Conservation (phyloP, 768 basidiomycete genomes). For the Lactarius pseudohatsudake region DNA sequence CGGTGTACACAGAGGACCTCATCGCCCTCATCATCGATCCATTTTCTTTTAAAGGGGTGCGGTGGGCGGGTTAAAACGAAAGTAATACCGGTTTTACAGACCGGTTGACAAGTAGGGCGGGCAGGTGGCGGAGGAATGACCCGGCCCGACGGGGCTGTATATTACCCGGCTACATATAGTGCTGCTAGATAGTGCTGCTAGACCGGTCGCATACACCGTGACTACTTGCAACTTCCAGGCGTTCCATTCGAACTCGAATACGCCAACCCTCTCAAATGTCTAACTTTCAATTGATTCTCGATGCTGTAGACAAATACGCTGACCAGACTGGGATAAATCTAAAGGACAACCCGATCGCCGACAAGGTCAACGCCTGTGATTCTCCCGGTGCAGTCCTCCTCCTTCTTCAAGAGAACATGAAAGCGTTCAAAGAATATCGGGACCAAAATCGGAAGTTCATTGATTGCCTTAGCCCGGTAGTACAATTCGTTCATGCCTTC, state of each 20-base stretch:
- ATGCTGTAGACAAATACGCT: neutral
- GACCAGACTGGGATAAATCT: constrained; percentile 1
- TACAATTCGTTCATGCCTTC: neutral
- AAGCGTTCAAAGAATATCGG: neutral
- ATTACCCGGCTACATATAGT: no score
- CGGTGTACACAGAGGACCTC: no score
- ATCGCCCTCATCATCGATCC: no score
- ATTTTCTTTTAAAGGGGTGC: no score
- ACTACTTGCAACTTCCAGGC: no score
- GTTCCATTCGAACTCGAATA: neutral
- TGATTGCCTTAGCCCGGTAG: neutral
- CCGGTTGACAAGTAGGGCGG: no score
- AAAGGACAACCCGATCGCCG: neutral
- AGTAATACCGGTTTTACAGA: no score
- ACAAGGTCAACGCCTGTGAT: neutral
- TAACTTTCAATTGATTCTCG: neutral
- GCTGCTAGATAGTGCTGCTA: no score
- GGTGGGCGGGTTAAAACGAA: no score
- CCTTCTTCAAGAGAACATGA: neutral
- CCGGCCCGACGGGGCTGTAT: no score
- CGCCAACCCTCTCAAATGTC: neutral
- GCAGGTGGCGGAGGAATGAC: no score
- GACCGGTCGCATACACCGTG: no score
- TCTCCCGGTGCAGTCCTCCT: neutral
- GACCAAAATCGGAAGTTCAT: constrained; percentile 4